Conservation (phyloP, 164 flowering plant genomes). For the Nelumbo lutea region DNA sequence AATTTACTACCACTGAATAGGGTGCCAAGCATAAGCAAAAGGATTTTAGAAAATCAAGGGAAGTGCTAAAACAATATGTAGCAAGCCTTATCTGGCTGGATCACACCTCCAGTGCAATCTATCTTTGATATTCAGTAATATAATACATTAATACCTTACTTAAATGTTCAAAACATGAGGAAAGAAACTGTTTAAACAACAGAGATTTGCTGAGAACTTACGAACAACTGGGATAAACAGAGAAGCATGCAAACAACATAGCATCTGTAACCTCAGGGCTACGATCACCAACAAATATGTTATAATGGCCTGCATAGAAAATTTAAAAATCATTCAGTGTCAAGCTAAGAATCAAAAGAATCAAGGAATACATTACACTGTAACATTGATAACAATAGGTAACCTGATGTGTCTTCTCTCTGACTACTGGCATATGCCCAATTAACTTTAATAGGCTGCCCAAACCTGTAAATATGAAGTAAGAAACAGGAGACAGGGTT, state of each 20-base stretch:
- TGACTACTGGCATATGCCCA: slow-evolving; percentile 8
- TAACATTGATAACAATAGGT: neutral
- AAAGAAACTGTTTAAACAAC: too few relatives aligned
- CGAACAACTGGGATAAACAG: slow-evolving; percentile 30
- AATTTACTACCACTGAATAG: neutral
- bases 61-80: too few relatives aligned
- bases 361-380: neutral
- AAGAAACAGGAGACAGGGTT: neutral
- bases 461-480: neutral
- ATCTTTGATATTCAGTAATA: too few relatives aligned
- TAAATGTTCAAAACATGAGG: too few relatives aligned
- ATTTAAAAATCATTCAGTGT: neutral
- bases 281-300: slow-evolving; percentile 38
- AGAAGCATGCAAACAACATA: slow-evolving; percentile 28
- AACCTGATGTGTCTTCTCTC: slow-evolving; percentile 4
- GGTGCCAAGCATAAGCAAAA: too few relatives aligned
- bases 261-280: slow-evolving; percentile 39
- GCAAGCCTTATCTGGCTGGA: too few relatives aligned
- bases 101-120: too few relatives aligned
- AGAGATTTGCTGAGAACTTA: slow-evolving; percentile 8
- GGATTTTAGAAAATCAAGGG: too few relatives aligned
- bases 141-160: too few relatives aligned
- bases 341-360: neutral
- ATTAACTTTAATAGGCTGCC: slow-evolving; percentile 1
- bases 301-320: slow-evolving; percentile 21